These are phyloP conservation scores for Sordariomycetes sp. DNA, from an alignment of 2,329 filamentous ascomycete genomes.

Conservation along the genomic window DNA sequence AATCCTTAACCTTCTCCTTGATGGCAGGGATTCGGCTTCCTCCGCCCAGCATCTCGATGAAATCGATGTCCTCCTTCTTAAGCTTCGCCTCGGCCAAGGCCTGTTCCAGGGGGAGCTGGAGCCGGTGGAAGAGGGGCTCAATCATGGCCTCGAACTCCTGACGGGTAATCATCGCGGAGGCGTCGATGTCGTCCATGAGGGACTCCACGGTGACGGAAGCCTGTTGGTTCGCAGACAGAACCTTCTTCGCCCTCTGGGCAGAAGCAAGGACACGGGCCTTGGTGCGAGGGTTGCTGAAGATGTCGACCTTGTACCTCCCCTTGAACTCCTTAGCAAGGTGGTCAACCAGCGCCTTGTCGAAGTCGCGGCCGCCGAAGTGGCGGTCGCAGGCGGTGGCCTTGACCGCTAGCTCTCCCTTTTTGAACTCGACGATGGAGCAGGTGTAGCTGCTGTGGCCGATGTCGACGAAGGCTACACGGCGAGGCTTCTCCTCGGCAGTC, in stretches of 20 bases:
- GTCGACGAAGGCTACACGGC: conserved; percentile 84
- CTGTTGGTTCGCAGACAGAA: conserved; percentile 87
- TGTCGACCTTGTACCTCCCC: conserved; percentile 95
- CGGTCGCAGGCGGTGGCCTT: conserved; percentile 88
- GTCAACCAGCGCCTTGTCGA: conserved; percentile 89
- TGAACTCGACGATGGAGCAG: conserved; percentile 87
- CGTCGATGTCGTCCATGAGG: conserved; percentile 96
- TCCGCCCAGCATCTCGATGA: conserved; percentile 87
- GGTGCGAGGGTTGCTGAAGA: conserved; percentile 82
- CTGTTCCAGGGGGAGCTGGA: conserved; percentile 70
- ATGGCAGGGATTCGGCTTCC: conserved; percentile 87
- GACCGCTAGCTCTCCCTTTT: conserved; percentile 90
- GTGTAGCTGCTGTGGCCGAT: conserved; percentile 97
- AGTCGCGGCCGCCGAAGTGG: conserved; percentile 94
- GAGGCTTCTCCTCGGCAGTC: conserved; percentile 77
- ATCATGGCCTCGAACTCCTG: conserved; percentile 90
- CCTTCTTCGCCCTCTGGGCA: conserved; percentile 97
- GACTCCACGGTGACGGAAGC: conserved; percentile 95
- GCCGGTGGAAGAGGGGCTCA: conserved; percentile 68
- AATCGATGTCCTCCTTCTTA: conserved; percentile 82
- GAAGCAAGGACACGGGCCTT: conserved; percentile 76
- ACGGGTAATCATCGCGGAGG: conserved; percentile 77
- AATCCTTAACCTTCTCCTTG: conserved; percentile 80
- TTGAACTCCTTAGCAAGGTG: conserved; percentile 95
- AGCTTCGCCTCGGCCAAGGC: conserved; percentile 91